Evolutionary conservation across 164 flowering plant genomes (phyloP).

Genomic region (Saururus chinensis): DNA sequence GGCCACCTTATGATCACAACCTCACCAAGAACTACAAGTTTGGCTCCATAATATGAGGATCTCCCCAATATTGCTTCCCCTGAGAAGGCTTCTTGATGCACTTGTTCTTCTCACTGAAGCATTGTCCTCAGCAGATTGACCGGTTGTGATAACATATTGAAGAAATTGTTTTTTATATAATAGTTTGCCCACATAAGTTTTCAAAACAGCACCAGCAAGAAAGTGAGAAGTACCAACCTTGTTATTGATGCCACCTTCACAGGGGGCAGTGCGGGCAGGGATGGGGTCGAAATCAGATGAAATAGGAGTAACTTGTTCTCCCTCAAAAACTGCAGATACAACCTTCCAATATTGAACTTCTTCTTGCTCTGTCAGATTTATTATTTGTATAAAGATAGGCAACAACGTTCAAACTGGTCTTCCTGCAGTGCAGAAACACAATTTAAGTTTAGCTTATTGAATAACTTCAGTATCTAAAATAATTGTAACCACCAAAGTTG

Average conservation of each 20-base stretch:
- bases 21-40: constrained; percentile 43
- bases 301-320: constrained; percentile 37
- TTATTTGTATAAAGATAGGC: constrained; percentile 87
- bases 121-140: constrained; percentile 73
- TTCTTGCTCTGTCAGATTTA: constrained; percentile 74
- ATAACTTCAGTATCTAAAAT: too few relatives aligned
- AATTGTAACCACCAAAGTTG: too few relatives aligned
- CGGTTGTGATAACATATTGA: constrained; percentile 14
- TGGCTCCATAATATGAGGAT: constrained; percentile 3
- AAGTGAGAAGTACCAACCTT: constrained; percentile 39
- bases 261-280: constrained; percentile 21
- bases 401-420: constrained; percentile 83
- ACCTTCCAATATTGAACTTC: constrained; percentile 69
- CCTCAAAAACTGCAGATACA: constrained; percentile 74
- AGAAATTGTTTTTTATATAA: background rate
- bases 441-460: background rate
- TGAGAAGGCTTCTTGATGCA: constrained; percentile 46
- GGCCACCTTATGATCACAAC: constrained; percentile 87
- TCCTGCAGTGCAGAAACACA: constrained; percentile 31
- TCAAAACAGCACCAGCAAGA: background rate
- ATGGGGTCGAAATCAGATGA: constrained; percentile 15
- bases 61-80: constrained; percentile 12
- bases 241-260: constrained; percentile 57
- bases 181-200: background rate
- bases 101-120: constrained; percentile 94